phyloP scores from a whole-genome alignment of 2,329 filamentous ascomycete genomes.

The Colletotrichum zoysiae region DNA sequence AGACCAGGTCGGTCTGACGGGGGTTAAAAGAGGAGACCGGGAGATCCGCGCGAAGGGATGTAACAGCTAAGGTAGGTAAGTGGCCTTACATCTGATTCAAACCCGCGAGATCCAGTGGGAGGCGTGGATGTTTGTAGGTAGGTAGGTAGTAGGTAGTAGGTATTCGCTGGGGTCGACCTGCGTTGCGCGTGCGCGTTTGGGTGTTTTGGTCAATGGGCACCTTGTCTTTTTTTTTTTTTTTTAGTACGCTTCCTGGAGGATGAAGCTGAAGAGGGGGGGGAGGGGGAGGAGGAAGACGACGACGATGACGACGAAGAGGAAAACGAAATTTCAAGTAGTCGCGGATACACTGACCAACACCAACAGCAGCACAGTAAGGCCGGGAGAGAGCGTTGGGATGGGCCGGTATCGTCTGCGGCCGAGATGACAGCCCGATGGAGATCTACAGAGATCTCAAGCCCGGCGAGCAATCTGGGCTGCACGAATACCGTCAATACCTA shows the following conservation, averaged over 20 bases:
- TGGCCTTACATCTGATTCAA: constrained; percentile 13
- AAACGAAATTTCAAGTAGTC: not conserved
- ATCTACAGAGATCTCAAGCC: constrained; percentile 21
- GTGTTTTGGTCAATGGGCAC: not conserved
- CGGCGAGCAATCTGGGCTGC: not conserved
- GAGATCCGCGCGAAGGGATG: constrained; percentile 38
- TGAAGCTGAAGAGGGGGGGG: not conserved
- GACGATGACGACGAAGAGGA: not conserved
- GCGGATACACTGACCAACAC: constrained; percentile 22
- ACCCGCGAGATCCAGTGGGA: constrained; percentile 4
- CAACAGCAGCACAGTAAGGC: constrained; percentile 1
- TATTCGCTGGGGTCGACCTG: not conserved
- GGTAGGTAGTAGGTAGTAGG: too few relatives aligned
- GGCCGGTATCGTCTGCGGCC: constrained; percentile 28
- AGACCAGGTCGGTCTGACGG: not conserved
- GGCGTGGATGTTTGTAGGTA: not conserved
- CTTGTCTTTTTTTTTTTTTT: not conserved
- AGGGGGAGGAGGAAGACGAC: not conserved
- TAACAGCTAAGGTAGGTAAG: not conserved
- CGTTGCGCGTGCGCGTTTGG: not conserved
- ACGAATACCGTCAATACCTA: too few relatives aligned
- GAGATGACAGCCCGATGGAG: constrained; percentile 32
- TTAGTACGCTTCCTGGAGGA: constrained; percentile 1
- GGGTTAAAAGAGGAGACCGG: constrained; percentile 36
- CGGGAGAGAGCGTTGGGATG: constrained; percentile 25